These are phyloP conservation scores for Tulasnella sp. DNA, from an alignment of 768 basidiomycete genomes.

Conservation along the genomic window DNA sequence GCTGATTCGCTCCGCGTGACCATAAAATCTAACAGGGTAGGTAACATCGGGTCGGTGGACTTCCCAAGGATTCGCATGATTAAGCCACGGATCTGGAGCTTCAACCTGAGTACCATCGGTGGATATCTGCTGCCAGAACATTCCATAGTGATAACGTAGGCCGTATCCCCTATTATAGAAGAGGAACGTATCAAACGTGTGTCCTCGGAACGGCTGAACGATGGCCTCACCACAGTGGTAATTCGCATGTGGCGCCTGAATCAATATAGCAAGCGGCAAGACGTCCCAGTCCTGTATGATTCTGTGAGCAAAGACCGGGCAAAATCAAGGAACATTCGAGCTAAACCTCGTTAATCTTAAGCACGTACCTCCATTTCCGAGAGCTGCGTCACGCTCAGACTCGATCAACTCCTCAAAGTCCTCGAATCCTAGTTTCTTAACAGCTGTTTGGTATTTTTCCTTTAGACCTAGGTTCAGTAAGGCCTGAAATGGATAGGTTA, in stretches of 20 bases:
- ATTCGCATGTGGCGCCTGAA: conserved; percentile 81
- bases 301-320: background rate
- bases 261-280: conserved; percentile 97
- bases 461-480: conserved; percentile 87
- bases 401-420: conserved; percentile 81
- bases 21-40: conserved; percentile 87
- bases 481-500: conserved; percentile 39
- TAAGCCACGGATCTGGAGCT: conserved; percentile 84
- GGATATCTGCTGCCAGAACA: conserved; percentile 90
- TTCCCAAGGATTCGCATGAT: conserved; percentile 78
- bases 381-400: conserved; percentile 86
- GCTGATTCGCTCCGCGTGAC: conserved; percentile 63
- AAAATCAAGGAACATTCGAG: background rate
- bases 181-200: background rate
- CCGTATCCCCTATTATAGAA: conserved; percentile 66
- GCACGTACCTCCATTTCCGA: conserved; percentile 73
- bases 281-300: conserved; percentile 62
- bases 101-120: conserved; percentile 76
- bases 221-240: conserved; percentile 63
- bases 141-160: conserved; percentile 79
- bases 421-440: conserved; percentile 76
- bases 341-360: background rate
- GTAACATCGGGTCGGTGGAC: conserved; percentile 78
- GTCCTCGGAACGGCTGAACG: background rate
- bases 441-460: conserved; percentile 62